Percentiles rank a stretch among this genome's conserved stretches.
These are phyloP conservation scores for Herpotrichia juniperi DNA, from an alignment of 2,329 filamentous ascomycete genomes.

Conservation along the genomic window DNA sequence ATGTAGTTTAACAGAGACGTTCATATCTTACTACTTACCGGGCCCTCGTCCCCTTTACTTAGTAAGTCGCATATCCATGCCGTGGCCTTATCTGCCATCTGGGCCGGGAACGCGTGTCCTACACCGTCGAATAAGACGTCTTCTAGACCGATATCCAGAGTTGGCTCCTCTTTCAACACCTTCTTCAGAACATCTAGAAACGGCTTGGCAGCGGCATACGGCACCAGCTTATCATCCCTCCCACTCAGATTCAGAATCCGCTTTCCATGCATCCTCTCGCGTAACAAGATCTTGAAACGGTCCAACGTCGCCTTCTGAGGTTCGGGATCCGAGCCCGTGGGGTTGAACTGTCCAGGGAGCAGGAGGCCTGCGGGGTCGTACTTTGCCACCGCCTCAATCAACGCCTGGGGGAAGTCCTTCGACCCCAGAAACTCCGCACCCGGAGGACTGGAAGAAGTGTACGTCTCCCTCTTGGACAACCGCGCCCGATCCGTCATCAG, in stretches of 20 bases:
- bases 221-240: conserved; percentile 77
- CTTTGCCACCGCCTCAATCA: conserved; percentile 67
- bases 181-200: conserved; percentile 68
- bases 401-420: conserved; percentile 72
- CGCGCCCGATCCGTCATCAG: conserved; percentile 81
- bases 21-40: conserved; percentile 32
- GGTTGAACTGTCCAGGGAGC: conserved; percentile 52
- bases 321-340: conserved; percentile 29
- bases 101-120: conserved; percentile 71
- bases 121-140: conserved; percentile 72
- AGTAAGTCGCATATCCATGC: conserved; percentile 62
- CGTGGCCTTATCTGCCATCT: conserved; percentile 71
- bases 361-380: conserved; percentile 79
- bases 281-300: conserved; percentile 27
- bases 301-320: conserved; percentile 42
- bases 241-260: conserved; percentile 51
- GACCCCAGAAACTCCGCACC: conserved; percentile 75
- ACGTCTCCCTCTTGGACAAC: conserved; percentile 69
- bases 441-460: conserved; percentile 59
- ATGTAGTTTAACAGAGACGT: neutral
- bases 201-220: conserved; percentile 64
- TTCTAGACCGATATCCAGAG: conserved; percentile 61
- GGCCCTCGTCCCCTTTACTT: conserved; percentile 14
- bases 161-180: conserved; percentile 58
- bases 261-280: conserved; percentile 56